Conservation (phyloP, 1,284 basidiomycete species). For the Fomitopsis betulina region DNA sequence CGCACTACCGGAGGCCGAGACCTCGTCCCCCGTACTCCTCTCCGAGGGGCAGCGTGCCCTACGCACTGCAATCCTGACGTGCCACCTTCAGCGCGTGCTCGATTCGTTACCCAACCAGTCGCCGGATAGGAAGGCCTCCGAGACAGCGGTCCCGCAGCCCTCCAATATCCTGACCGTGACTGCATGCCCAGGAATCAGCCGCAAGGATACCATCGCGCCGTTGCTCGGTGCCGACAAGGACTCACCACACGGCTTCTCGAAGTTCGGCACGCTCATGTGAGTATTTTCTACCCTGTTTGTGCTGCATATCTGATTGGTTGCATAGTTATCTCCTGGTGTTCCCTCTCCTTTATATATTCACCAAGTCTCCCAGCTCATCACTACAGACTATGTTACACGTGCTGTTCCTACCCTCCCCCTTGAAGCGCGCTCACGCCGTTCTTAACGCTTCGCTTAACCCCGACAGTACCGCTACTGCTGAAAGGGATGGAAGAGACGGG, state of each 20-base stretch:
- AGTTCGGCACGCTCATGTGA: conserved; percentile 42
- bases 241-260: conserved; percentile 27
- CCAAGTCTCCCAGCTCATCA: conserved; percentile 55
- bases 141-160: conserved; percentile 34
- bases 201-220: conserved; percentile 58
- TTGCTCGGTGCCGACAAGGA: conserved; percentile 45
- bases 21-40: conserved; percentile 38
- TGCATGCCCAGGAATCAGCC: conserved; percentile 70
- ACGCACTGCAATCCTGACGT: conserved; percentile 55
- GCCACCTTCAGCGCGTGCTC: conserved; percentile 74
- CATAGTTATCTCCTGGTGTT: conserved; percentile 56
- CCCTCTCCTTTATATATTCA: conserved; percentile 54
- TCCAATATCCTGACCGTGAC: conserved; percentile 70
- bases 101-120: conserved; percentile 65
- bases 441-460: conserved; percentile 25
- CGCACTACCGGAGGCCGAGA: conserved; percentile 13
- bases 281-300: conserved; percentile 11
- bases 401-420: conserved; percentile 71
- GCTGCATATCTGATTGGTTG: not conserved
- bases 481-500: not conserved
- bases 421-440: conserved; percentile 42
- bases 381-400: conserved; percentile 65
- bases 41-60: conserved; percentile 64
- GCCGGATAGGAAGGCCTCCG: conserved; percentile 34
- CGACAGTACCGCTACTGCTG: conserved; percentile 7